These are phyloP conservation scores for Rhizophora apiculata DNA, from an alignment of 345 rosid genomes.

Conservation along the genomic window DNA sequence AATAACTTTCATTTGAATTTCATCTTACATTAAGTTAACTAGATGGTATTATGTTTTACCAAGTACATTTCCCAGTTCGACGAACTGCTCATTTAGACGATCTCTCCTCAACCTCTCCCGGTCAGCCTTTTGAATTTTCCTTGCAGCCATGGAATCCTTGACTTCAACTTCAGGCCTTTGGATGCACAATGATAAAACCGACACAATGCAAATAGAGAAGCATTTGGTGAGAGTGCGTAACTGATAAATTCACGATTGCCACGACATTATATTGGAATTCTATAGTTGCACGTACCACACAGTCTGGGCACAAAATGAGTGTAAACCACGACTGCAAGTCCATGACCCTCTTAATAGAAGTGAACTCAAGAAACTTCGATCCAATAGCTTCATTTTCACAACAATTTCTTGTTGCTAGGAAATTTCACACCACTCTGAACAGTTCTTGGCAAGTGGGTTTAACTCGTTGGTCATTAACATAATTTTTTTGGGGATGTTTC, in stretches of 20 bases:
- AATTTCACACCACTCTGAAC: too few relatives aligned
- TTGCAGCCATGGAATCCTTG: constrained; percentile 45
- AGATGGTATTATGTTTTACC: constrained; percentile 40
- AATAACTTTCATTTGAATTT: background rate
- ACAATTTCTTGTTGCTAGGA: too few relatives aligned
- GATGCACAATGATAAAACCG: constrained; percentile 21
- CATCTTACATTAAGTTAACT: background rate
- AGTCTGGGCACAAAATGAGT: too few relatives aligned
- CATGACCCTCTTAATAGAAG: background rate
- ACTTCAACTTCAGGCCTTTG: constrained; percentile 37
- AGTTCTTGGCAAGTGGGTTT: background rate
- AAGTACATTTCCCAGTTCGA: constrained; percentile 67
- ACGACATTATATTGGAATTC: too few relatives aligned
- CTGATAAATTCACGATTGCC: background rate
- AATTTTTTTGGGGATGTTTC: too few relatives aligned
- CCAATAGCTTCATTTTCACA: too few relatives aligned
- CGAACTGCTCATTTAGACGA: constrained; percentile 76
- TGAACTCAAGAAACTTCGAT: background rate
- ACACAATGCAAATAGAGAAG: background rate
- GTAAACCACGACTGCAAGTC: background rate
- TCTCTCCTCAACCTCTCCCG: constrained; percentile 93
- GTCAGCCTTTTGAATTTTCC: constrained; percentile 83
- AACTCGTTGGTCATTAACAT: background rate
- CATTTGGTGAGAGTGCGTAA: background rate
- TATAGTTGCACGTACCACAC: too few relatives aligned